Evolutionary conservation across 139 green algal species (phyloP).

Genomic region (Mesotaenium endlicherianum): DNA sequence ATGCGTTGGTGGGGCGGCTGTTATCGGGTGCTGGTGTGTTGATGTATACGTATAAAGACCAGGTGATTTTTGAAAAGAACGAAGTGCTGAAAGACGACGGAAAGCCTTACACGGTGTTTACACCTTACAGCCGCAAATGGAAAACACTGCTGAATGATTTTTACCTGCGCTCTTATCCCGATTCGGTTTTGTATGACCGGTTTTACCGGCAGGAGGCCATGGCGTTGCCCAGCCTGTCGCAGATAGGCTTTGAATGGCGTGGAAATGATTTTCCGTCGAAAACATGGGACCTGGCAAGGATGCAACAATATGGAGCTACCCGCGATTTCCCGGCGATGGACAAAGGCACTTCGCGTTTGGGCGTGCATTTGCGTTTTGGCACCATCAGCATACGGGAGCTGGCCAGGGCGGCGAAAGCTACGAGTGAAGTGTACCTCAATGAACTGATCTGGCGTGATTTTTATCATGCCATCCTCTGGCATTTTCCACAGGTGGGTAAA

Average conservation of each 20-base stretch:
- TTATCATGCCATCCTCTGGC: background rate
- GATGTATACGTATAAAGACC: background rate
- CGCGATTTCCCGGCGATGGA: background rate
- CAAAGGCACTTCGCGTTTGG: background rate
- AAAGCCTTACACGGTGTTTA: background rate
- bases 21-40: background rate
- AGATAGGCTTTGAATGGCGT: background rate
- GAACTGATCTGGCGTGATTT: background rate
- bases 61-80: background rate
- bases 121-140: background rate
- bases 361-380: background rate
- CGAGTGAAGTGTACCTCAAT: background rate
- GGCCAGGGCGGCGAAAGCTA: background rate
- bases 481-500: background rate
- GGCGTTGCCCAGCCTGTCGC: background rate
- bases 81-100: background rate
- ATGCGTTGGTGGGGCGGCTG: background rate
- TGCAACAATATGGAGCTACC: background rate
- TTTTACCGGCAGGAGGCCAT: background rate
- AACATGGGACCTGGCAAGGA: background rate
- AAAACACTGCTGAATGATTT: background rate
- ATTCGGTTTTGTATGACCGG: background rate
- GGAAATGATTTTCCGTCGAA: background rate
- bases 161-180: background rate
- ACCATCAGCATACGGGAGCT: background rate